Evolutionary conservation across 148 eudicot genomes (phyloP), one percentile per base, ranked within the genome.

Genomic region (Gaultheria prostrata): DNA sequence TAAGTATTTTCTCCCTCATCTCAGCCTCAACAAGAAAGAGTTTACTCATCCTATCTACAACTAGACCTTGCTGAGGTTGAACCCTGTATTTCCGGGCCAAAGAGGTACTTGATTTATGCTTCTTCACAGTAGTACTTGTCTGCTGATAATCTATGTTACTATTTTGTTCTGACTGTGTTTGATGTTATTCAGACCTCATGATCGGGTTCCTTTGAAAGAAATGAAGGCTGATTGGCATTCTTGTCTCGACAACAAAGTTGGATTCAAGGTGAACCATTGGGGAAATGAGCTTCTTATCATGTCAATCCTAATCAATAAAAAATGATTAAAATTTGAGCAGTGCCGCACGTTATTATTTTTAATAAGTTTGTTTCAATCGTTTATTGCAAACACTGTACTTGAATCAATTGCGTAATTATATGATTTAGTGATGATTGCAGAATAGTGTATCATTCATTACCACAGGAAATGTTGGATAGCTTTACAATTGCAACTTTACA

Each of bases 171-270:
- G 35, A 57, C 61, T 78, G 15, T 54, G 45, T 49, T 70, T 84
- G 21, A 61, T 71, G 24, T 80, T 67, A 65, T 81, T 81, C 85
- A 92, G 94, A 77, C 92, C 94, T 88, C 94, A 92, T 84, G 94
- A 92, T 54, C 91, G 91, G 15, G 92, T 92, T 46, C 73, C 91
- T 83, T 79, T 92, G 84, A 92, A 87, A 79, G 94, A 89, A n/a
- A 92, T 92, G 94, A 92, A 92, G 82, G 79, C 88, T 84, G 94
- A 92, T 82, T 92, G 94, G 92, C 91, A 90, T 80, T 87, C 92
- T 82, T 92, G 94, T 87, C 94, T 92, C n/a, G 86, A 90, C 76
- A 92, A 80, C 86, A 85, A 86, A 85, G 92, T 90, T 76, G 94
- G 94, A 80, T 92, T 92, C 86, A 92, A 92, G 90, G 94, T 90